These are phyloP conservation scores for Albizia julibrissin DNA, from an alignment of 306 rosid species.

Conservation along the genomic window DNA sequence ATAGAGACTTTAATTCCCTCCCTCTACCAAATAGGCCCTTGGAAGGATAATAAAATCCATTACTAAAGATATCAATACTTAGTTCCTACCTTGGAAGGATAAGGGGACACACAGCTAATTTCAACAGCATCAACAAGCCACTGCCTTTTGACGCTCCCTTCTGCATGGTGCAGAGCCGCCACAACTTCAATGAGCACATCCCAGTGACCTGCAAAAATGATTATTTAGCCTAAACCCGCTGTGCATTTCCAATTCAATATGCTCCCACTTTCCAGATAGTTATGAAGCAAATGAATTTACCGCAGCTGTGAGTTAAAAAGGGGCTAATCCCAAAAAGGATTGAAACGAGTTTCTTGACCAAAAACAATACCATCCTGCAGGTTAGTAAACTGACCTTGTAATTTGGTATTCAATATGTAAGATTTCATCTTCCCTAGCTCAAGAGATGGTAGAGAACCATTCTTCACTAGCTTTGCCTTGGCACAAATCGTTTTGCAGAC, in stretches of 20 bases:
- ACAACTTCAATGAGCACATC: conserved; percentile 75
- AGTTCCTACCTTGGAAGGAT: conserved; percentile 81
- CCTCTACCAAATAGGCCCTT: too few species aligned
- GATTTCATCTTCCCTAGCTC: conserved; percentile 84
- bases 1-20: too few species aligned
- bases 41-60: too few species aligned
- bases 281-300: conserved; percentile 4
- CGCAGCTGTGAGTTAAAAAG: conserved; percentile 24
- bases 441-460: conserved; percentile 59
- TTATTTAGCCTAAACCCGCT: conserved; percentile 23
- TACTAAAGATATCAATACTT: conserved; percentile 9
- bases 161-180: conserved; percentile 74
- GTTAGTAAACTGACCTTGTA: conserved; percentile 47
- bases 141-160: conserved; percentile 69
- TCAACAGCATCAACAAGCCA: conserved; percentile 90
- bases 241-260: conserved; percentile 33
- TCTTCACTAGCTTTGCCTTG: conserved; percentile 70
- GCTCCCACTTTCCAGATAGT: conserved; percentile 14
- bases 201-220: conserved; percentile 67
- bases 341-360: conserved; percentile 9
- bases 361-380: neutral
- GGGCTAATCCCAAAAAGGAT: conserved; percentile 15
- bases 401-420: conserved; percentile 57
- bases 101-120: conserved; percentile 76
- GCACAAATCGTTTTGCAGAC: conserved; percentile 62